phyloP scores from a whole-genome alignment of 495 filamentous ascomycete species.

The Aeminium ludgeri region DNA sequence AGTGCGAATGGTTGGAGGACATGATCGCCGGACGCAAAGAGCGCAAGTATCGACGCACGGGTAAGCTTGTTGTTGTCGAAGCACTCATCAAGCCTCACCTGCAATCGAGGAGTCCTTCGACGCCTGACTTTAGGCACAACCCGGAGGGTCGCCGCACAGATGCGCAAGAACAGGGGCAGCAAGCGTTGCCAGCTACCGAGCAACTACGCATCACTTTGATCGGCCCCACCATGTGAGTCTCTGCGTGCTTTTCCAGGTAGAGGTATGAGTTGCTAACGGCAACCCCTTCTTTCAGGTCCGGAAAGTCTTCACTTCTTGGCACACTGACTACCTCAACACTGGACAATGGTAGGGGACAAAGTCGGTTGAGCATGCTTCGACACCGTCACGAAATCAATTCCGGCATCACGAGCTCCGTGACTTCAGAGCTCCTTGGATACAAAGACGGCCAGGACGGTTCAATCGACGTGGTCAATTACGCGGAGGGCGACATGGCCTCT shows the following conservation, averaged over 20 bases:
- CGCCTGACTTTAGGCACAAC: not conserved
- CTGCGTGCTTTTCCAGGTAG: too few species aligned
- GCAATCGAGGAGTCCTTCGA: constrained; percentile 9
- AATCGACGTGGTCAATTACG: constrained; percentile 67
- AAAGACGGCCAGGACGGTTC: constrained; percentile 20
- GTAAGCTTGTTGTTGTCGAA: constrained; percentile 74
- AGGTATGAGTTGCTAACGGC: too few species aligned
- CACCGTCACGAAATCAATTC: constrained; percentile 89
- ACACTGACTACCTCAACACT: constrained; percentile 72
- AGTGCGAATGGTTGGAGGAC: constrained; percentile 58
- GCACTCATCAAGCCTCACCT: constrained; percentile 54
- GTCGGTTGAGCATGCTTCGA: constrained; percentile 69
- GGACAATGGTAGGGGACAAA: constrained; percentile 85
- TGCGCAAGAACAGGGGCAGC: not conserved
- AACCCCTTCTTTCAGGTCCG: constrained; percentile 30
- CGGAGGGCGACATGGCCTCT: constrained; percentile 66
- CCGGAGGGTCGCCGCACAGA: not conserved
- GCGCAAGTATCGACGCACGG: constrained; percentile 25
- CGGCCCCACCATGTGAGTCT: constrained; percentile 50
- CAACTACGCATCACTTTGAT: constrained; percentile 85
- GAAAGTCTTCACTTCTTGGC: constrained; percentile 82
- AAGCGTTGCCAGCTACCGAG: constrained; percentile 8
- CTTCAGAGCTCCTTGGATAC: constrained; percentile 87
- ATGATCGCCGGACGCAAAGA: constrained; percentile 13
- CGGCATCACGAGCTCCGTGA: constrained; percentile 81